Evolutionary conservation across 2,329 filamentous ascomycete genomes (phyloP), one percentile per base, ranked within the genome.

Genomic region (Pyrenochaeta sp.): DNA sequence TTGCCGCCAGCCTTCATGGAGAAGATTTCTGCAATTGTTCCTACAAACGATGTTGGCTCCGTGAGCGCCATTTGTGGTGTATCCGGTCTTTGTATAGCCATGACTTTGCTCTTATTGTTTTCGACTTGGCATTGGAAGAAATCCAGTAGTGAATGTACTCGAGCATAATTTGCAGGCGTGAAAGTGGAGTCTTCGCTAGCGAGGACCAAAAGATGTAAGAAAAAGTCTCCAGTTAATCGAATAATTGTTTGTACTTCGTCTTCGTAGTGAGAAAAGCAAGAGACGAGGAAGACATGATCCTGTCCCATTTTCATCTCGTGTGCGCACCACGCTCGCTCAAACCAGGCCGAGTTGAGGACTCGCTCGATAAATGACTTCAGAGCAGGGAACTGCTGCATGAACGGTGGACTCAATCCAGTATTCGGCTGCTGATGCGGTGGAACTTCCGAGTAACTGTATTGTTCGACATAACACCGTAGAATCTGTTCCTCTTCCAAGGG

Each of bases 321-420:
- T 34, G 67, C 55, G 43, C 74, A 77, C 74, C 74, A 77, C 7
- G 74, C 74, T 27, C 74, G 61, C 35, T 69, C 67, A 49, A 76
- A 76, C 71, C 72, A 77, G 2, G 65, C 67, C 8, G 74, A 75
- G 22, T 58, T 60, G 14, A 75, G 51, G 6, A 76, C 43, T 45
- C 62, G 72, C 59, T 57, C 67, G 44, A 59, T 63, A 42, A 60
- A 73, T 28, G 57, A 52, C 26, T 45, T 44, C 23, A 69, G 51
- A 1, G 51, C 18, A 13, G 51, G 40, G 10, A 61, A 52, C 22
- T 58, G 54, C 19, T 60, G 55, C 65, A 70, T 65, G 24, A 66
- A 55, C 11, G 67, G 65, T n/a, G 66, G 63, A 2, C 42, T 47
- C 2, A 67, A 37, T 11, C 58, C 55, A 7, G 32, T 20, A 13